These are phyloP conservation scores for Stipa capillata DNA, from an alignment of 176 grass and related monocot genomes.

Conservation along the genomic window DNA sequence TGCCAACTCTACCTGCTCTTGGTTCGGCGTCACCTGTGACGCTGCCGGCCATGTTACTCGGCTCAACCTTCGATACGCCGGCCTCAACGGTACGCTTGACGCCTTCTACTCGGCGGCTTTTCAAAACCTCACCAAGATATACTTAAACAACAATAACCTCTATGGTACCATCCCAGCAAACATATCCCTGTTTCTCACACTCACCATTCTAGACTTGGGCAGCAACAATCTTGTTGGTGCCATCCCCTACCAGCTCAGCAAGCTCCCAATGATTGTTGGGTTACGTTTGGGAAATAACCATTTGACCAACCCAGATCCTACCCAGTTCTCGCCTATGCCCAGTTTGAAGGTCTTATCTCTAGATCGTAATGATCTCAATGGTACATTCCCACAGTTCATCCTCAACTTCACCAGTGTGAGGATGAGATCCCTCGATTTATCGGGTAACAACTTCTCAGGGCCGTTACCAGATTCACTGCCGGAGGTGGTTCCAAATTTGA, in stretches of 20 bases:
- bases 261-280: neutral
- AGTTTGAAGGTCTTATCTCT: neutral
- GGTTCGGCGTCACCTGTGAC: conserved; percentile 40
- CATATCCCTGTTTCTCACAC: neutral
- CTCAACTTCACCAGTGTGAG: neutral
- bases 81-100: conserved; percentile 23
- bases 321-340: neutral
- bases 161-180: conserved; percentile 30
- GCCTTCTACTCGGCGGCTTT: conserved; percentile 20
- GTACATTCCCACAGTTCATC: neutral
- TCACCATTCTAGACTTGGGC: neutral
- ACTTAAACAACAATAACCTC: conserved; percentile 23
- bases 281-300: neutral
- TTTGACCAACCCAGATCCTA: neutral
- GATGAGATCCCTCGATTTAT: conserved; percentile 28
- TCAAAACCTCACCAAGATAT: neutral
- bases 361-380: neutral
- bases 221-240: neutral
- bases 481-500: conserved; percentile 1
- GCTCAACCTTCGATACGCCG: neutral
- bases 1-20: conserved; percentile 30
- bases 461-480: conserved; percentile 17
- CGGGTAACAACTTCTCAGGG: conserved; percentile 22
- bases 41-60: neutral
- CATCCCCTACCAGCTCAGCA: neutral